Evolutionary conservation across 495 filamentous ascomycete species (phyloP), one percentile per base, ranked within the genome.

Genomic region (Niebla homalea): DNA sequence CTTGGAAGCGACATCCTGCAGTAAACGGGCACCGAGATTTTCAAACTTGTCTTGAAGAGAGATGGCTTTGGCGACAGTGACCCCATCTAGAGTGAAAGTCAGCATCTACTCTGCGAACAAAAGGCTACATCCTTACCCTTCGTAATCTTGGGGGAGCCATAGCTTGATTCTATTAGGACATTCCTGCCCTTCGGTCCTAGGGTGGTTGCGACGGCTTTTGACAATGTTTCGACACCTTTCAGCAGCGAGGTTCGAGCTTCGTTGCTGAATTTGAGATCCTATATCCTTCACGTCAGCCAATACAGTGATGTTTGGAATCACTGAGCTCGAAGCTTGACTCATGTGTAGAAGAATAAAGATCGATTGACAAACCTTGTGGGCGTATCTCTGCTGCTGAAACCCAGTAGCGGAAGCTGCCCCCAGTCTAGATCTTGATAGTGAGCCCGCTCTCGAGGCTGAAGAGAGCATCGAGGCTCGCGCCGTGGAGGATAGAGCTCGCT

Each of bases 201-300:
- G 53, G 92, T 98, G 51, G 93, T 95, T 39, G 92, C 85, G 49
- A 98, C 92, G 50, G 92, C 92, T 73, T 84, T 93, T 57, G 93
- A 89, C 40, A 98, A 80, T 53, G 93, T 95, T 66, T 98, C 92
- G 49, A 97, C 89, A 78, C 92, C 92, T 62, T 82, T 79, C 59
- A 98, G 81, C 48, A 98, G 80, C 57, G 85, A 67, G 61, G 88
- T 85, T 59, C 92, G 81, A 62, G 76, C 92, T 62, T 98, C 93
- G 55, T 96, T 92, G 60, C 92, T 93, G 61, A 98, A 98, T 74
- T 94, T 96, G 62, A 98, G 77, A 64, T 98, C 92, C 90, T 96
- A 62, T 37, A 57, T 10, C 4, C 10, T 6, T 22, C 8, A 44
- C 16, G 36, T 20, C 36, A 46, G 36, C 12, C 29, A 32, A 32